phyloP scores from a whole-genome alignment of 1,284 basidiomycete genomes.

The Moesziomyces globuligerus region DNA sequence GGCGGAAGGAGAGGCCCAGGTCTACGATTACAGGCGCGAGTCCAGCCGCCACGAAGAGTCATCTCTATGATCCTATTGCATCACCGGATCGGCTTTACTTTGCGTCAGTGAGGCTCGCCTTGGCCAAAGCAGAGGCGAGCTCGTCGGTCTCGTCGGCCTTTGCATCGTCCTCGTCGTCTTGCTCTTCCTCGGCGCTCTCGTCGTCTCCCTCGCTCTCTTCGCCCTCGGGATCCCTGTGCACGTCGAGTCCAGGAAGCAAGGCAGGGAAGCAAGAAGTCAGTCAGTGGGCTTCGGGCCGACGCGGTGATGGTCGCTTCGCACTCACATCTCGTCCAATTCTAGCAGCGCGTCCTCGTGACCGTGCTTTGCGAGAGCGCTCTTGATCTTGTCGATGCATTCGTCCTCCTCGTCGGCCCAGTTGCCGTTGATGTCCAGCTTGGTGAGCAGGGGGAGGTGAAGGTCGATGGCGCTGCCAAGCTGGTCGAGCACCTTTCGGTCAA shows the following conservation, averaged over 20 bases:
- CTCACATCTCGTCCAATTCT: conserved; percentile 62
- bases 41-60: too few relatives aligned
- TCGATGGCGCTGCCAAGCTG: conserved; percentile 56
- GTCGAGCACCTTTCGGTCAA: conserved; percentile 58
- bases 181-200: conserved; percentile 46
- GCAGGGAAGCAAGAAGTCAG: background rate
- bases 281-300: too few relatives aligned
- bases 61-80: background rate
- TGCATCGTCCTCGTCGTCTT: conserved; percentile 27
- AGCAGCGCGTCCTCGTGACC: conserved; percentile 57
- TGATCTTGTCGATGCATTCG: conserved; percentile 60
- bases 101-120: conserved; percentile 34
- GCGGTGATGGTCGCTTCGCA: background rate
- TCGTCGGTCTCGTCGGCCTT: conserved; percentile 47
- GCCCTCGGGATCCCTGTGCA: conserved; percentile 58
- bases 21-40: background rate
- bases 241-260: background rate
- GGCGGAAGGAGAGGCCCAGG: background rate
- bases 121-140: conserved; percentile 46
- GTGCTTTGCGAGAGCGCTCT: conserved; percentile 54
- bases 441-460: conserved; percentile 43
- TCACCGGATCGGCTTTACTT: conserved; percentile 13
- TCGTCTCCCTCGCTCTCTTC: conserved; percentile 61
- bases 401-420: conserved; percentile 67
- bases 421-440: conserved; percentile 64